Conservation (phyloP, 768 basidiomycete species). For the Phylloporus rhodoxanthus region DNA sequence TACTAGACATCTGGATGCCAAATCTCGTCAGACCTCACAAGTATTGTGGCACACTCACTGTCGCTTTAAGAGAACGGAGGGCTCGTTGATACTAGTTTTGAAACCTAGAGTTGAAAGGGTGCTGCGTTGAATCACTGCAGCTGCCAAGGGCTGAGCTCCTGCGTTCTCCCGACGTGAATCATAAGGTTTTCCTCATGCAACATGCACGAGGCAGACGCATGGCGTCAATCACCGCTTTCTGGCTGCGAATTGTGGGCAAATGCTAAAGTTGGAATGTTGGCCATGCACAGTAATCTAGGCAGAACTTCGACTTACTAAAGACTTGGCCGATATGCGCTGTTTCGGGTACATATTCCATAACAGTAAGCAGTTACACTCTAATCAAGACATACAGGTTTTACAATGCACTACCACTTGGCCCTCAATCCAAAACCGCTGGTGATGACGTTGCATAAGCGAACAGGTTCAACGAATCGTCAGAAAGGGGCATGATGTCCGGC, state of each 20-base stretch:
- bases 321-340: not conserved
- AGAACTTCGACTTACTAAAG: not conserved
- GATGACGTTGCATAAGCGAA: conserved; percentile 37
- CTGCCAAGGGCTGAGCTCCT: not conserved
- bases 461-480: conserved; percentile 48
- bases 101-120: not conserved
- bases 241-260: not conserved
- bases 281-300: not conserved
- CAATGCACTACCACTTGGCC: too few species aligned
- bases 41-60: conserved; percentile 8
- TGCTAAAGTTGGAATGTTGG: not conserved
- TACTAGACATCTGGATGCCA: conserved; percentile 14
- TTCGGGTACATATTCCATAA: not conserved
- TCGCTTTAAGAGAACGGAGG: not conserved
- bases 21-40: not conserved
- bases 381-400: not conserved
- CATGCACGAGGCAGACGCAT: conserved; percentile 22
- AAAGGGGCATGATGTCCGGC: conserved; percentile 21
- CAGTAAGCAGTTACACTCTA: not conserved
- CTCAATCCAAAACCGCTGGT: conserved; percentile 16
- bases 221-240: not conserved
- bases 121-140: conserved; percentile 2
- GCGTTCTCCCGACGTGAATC: not conserved
- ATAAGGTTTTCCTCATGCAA: not conserved
- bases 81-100: not conserved